Base-by-base conservation (phyloP, 192 early-diverging fungal genomes). In the Coemansia javaensis region DNA sequence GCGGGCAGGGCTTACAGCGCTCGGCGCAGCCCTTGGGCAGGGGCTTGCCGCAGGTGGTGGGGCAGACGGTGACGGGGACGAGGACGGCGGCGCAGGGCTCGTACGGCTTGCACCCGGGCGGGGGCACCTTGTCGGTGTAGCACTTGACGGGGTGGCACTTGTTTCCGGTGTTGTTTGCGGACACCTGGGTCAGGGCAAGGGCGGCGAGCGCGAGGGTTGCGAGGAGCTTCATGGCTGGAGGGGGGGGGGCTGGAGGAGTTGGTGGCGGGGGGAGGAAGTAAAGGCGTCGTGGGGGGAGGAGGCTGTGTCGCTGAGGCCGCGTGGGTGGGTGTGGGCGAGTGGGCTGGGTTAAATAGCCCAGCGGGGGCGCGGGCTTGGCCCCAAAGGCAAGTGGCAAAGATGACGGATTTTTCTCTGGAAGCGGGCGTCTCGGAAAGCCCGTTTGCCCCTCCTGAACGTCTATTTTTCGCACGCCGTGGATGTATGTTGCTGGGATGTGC, bases 1-100 rank as follows among this genome's bases (percentile, higher is more conserved):
- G 7, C 28, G 28, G 28, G 62, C 62, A 65, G 0, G 64, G 64
- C 57, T 56, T 54, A 57, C 64, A 67, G 47, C 64, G 64, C 48
- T 60, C 52, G 7, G 36, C 16, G 53, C 64, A 67, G 25, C 42
- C 34, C 10, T 44, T 53, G 0, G 52, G 57, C 11, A 53, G 20
- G 22, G 47, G 36, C 12, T 51, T 40, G 24, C 64, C 57, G 53
- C 64, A 67, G 13, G 50, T 46, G 57, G 57, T 60, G 24, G 64
- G 64, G 30, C 64, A 67, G 32, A 46, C 49, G 5, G 25, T 28
- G 14, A 34, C 60, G 10, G 24, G 33, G 7, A 40, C 12, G 40
- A 38, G 47, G 32, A 63, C 43, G 7, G 34, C 52, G n/a, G 52
- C 34, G 36, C 60, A 63, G 14, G 60, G 52, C 15, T 46, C n/a